Percentiles rank a stretch among this genome's conserved stretches.
Conservation (phyloP, 1,139 yeast species). For the Lodderomyces pseudojiufengensis region DNA sequence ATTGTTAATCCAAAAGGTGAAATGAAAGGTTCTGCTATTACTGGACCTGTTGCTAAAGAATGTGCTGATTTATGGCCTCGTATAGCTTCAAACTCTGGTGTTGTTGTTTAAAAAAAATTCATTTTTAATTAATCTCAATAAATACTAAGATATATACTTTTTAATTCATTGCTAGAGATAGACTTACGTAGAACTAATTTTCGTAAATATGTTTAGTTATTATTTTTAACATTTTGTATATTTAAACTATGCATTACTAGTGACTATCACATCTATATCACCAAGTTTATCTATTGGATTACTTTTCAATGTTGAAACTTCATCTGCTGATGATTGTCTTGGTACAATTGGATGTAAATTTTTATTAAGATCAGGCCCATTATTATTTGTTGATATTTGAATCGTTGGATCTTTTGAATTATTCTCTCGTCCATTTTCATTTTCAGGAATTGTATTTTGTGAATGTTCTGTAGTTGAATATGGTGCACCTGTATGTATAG, state of each 20-base stretch:
- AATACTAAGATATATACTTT: too few species aligned
- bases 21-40: slow-evolving; percentile 99
- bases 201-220: too few species aligned
- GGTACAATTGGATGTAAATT: slow-evolving; percentile 4
- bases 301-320: slow-evolving; percentile 12
- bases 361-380: background rate
- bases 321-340: slow-evolving; percentile 11
- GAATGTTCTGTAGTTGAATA: slow-evolving; percentile 1
- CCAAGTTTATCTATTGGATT: slow-evolving; percentile 6
- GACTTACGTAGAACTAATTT: too few species aligned
- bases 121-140: too few species aligned
- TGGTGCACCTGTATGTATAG: slow-evolving; percentile 1
- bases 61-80: slow-evolving; percentile 99
- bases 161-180: too few species aligned
- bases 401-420: background rate
- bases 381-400: background rate
- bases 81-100: slow-evolving; percentile 99
- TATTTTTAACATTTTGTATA: too few species aligned
- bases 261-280: slow-evolving; percentile 9
- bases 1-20: slow-evolving; percentile 99
- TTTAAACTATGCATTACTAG: slow-evolving; percentile 3
- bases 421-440: background rate
- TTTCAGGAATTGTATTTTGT: background rate
- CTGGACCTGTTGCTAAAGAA: slow-evolving; percentile 99
- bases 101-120: slow-evolving; percentile 69